Evolutionary conservation across 441 rosid species (phyloP), one percentile per base, ranked within the genome.

Genomic region (Geranium incanum): DNA sequence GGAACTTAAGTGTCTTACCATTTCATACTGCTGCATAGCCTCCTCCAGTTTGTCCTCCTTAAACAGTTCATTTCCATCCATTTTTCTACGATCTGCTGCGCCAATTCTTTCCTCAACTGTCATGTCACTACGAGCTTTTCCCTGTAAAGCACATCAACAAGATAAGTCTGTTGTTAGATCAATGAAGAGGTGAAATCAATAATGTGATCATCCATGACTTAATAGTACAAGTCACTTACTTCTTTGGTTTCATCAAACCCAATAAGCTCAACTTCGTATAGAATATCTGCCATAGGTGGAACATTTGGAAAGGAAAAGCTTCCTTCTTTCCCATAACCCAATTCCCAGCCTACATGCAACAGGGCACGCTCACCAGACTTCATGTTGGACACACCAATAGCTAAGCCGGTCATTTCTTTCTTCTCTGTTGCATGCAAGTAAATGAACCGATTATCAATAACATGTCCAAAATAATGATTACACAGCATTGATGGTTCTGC

Each of bases 11-110:
- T 70, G 48, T 23, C 67, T 16, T 79, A 80, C 99, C 99, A 92
- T 94, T 85, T 94, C 99, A 90, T 94, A 92, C 74, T 94, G 97
- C 74, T 89, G 99, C 88, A 90, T 85, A 75, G 98, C 97, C 82
- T 92, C 97, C 80, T 89, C 97, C 55, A 90, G 78, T 81, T 91
- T 90, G n/a, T 84, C 95, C 59, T 86, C 95, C 78, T 86, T 88
- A 70, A 85, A 94, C 13, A 90, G 77, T 45, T 81, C 76, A 81
- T 94, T 94, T 70, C 97, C 97, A 66, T 92, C 97, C 96, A 86
- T 92, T 82, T 90, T 94, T 79, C 97, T 81, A 80, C 94, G 77
- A 75, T 92, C 99, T 67, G 99, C 97, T 62, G 91, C 84, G 71
- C 97, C 89, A 74, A 92, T 90, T 77, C 97, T 89, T 81, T 92